Evolutionary conservation across 1,284 basidiomycete species (phyloP), one percentile per base, ranked within the genome.

Genomic region (Fereydounia khargensis): DNA sequence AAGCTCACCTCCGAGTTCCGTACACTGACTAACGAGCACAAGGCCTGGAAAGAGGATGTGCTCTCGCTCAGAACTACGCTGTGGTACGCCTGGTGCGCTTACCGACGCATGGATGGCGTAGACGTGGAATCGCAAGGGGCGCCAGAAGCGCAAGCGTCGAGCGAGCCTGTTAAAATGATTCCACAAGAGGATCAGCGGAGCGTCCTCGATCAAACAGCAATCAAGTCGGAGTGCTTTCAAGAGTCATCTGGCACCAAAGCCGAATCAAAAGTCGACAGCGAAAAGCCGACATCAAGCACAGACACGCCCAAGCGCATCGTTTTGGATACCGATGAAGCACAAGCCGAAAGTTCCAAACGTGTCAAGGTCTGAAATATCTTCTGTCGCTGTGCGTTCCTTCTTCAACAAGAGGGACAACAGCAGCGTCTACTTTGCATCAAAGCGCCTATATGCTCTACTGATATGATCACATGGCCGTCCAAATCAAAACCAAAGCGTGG

Each of bases 41-140:
- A 84, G 79, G 85, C 83, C 28, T 96, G 91, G 91, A 92, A 92
- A 78, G 88, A 92, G 72, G 91, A 96, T 70, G 88, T 94, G 3
- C 79, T 96, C 60, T 90, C 94, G 78, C 80, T 96, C 61, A 82
- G 87, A 65, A 91, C 91, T 82, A 86, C 58, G 41, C 38, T 94
- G 83, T 94, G 90, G 89, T 91, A 86, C 72, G 86, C 86, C 27
- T 89, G 88, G 88, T 46, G 47, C 21, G 54, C 62, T 14, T 65
- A 61, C 30, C 27, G 58, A 14, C 40, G 52, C 33, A 54, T 60
- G 47, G 46, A 45, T 7, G 38, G 21, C 1, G 36, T 37, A 25
- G 51, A 52, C 25, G 43, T 36, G n/a, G 46, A 40, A 40, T 47
- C 46, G 11, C 42, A 43, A 24, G 50, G 42, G 13, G 22, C 4